Base-by-base conservation (phyloP, 106 monocot species). In the Dendrobium nobile region DNA sequence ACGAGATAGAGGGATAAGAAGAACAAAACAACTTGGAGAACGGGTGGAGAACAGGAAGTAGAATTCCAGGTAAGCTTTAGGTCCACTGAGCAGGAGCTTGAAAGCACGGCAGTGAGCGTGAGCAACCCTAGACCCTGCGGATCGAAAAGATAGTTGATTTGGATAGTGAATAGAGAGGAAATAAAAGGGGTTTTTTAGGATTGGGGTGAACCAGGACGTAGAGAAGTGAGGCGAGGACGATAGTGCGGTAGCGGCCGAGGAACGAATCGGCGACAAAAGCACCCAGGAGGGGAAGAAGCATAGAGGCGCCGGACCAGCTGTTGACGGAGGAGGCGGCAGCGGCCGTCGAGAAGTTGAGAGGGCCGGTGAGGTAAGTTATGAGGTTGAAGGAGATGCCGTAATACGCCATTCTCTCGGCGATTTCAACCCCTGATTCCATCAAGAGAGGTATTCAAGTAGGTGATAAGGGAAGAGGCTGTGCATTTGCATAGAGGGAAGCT, bases 231-330 rank as follows among this genome's bases (percentile, higher is more conserved):
- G 90, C 82, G 54, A 79, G 3, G 31, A 87, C 33, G 80, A 90
- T 88, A 78, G 85, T 84, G 18, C 80, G 85, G 87, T 82, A 90
- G 17, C 90, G 87, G 15, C 90, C 90, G 65, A 93, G 83, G 41
- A 77, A 92, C 33, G 89, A 85, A 51, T 92, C 89, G 26, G 92
- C 87, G 43, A 87, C 75, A 54, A 88, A 84, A 7, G 90, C 90
- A 19, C 90, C 87, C 15, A 85, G 22, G n/a, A 93, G 80, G 33
- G 88, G 92, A 42, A 93, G 79, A 83, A 93, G 76, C 37, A 41
- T 24, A 7, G 88, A 20, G 40, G 77, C 85, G 17, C 93, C 90
- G 56, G 54, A 64, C 88, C 88, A 91, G 17, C 51, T 56, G 56
- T 88, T 89, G 61, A 93, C 79, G 17, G 79, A 83, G 3, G 86